These are phyloP conservation scores for Sodiomyces alkalinus DNA, from an alignment of 2,329 filamentous ascomycete genomes.

Conservation along the genomic window DNA sequence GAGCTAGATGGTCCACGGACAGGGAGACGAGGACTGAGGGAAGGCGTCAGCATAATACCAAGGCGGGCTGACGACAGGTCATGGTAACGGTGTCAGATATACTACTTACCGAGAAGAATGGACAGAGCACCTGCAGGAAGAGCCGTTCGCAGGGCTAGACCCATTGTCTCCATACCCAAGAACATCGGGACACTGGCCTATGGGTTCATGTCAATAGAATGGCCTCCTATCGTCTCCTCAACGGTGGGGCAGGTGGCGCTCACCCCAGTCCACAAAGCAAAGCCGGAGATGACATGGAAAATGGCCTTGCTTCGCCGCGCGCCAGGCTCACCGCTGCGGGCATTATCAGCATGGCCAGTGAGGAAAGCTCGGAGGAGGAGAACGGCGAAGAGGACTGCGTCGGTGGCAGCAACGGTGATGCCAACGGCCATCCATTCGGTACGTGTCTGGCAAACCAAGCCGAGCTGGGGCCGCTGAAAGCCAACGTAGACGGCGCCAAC, in stretches of 20 bases:
- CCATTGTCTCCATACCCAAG: constrained; percentile 27
- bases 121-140: constrained; percentile 34
- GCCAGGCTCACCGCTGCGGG: constrained; percentile 12
- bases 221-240: constrained; percentile 1
- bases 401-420: constrained; percentile 26
- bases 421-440: constrained; percentile 29
- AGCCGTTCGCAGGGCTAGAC: constrained; percentile 29
- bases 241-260: constrained; percentile 12
- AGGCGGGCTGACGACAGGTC: too few relatives aligned
- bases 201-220: constrained; percentile 6
- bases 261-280: constrained; percentile 39
- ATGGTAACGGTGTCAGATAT: not conserved
- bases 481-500: constrained; percentile 38
- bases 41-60: constrained; percentile 4
- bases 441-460: constrained; percentile 33
- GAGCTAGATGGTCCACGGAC: constrained; percentile 19
- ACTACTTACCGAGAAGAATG: constrained; percentile 29
- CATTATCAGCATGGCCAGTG: constrained; percentile 17
- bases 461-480: constrained; percentile 36
- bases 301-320: constrained; percentile 23
- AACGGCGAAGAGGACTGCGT: constrained; percentile 27
- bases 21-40: constrained; percentile 20
- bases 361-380: constrained; percentile 26
- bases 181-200: constrained; percentile 36
- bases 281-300: constrained; percentile 23